Percentiles rank a stretch among this genome's conserved stretches.
These are phyloP conservation scores for Fusarium sp. DNA, from an alignment of 2,329 filamentous ascomycete genomes.

Conservation along the genomic window DNA sequence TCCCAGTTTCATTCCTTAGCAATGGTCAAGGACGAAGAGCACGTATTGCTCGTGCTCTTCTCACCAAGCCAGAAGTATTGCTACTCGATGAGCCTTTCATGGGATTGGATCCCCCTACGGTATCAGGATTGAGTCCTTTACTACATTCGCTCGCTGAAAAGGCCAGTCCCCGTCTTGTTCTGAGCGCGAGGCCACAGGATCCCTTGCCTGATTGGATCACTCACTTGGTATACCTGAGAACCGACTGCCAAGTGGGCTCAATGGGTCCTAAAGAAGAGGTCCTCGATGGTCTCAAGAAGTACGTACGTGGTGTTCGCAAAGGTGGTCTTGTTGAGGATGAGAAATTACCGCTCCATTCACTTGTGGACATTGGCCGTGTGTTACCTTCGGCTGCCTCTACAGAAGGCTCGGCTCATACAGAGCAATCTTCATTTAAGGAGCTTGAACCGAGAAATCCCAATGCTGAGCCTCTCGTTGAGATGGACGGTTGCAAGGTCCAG, in stretches of 20 bases:
- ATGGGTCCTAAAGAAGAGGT: constrained; percentile 76
- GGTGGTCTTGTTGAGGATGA: constrained; percentile 60
- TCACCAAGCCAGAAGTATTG: constrained; percentile 82
- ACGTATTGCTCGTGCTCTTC: constrained; percentile 86
- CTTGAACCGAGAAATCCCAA: constrained; percentile 41
- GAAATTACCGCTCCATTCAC: constrained; percentile 60
- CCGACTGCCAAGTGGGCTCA: constrained; percentile 72
- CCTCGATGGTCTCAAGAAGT: constrained; percentile 63
- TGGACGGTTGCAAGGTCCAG: constrained; percentile 83
- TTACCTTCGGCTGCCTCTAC: constrained; percentile 49
- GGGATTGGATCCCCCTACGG: constrained; percentile 89
- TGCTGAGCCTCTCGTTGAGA: constrained; percentile 83
- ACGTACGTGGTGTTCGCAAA: constrained; percentile 60
- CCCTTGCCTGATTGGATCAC: constrained; percentile 91
- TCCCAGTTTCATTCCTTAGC: constrained; percentile 90
- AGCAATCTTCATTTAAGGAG: constrained; percentile 29
- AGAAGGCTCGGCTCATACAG: constrained; percentile 5
- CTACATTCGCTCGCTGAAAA: constrained; percentile 75
- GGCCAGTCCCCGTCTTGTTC: constrained; percentile 76
- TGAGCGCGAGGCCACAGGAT: constrained; percentile 87
- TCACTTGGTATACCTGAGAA: constrained; percentile 79
- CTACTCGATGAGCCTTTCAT: constrained; percentile 96
- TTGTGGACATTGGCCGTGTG: constrained; percentile 63
- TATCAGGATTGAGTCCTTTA: constrained; percentile 76
- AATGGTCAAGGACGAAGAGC: constrained; percentile 92